Evolutionary conservation across 495 filamentous ascomycete species (phyloP).

Genomic region (Penicillium taxi): DNA sequence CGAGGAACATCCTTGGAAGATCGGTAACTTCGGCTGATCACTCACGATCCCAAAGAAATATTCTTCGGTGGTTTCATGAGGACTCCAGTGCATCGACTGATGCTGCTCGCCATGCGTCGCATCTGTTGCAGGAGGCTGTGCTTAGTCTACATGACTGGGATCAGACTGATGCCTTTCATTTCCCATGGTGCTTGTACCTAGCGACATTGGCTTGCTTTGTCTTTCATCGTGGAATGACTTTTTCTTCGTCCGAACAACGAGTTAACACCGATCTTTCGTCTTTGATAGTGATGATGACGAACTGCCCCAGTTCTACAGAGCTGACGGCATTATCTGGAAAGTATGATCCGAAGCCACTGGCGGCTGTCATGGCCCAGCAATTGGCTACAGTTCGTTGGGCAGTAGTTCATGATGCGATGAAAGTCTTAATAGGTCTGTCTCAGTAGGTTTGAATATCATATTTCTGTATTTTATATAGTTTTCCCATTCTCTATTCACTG

Average conservation of each 20-base stretch:
- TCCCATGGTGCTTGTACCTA: constrained; percentile 50
- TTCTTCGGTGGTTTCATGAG: constrained; percentile 34
- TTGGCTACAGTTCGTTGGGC: constrained; percentile 49
- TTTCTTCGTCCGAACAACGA: constrained; percentile 1
- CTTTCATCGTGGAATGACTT: constrained; percentile 32
- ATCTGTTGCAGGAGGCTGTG: constrained; percentile 39
- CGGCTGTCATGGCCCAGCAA: constrained; percentile 43
- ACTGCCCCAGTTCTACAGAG: constrained; percentile 20
- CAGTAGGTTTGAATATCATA: constrained; percentile 6
- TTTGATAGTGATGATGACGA: constrained; percentile 32
- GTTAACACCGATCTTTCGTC: constrained; percentile 23
- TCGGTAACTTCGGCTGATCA: constrained; percentile 37
- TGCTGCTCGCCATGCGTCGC: constrained; percentile 40
- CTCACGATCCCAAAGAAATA: constrained; percentile 33
- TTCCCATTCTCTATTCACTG: constrained; percentile 6
- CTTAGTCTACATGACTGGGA: constrained; percentile 43
- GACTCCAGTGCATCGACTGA: constrained; percentile 21
- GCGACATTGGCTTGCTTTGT: constrained; percentile 47
- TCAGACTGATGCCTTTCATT: constrained; percentile 45
- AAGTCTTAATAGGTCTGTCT: constrained; percentile 32
- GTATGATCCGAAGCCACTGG: constrained; percentile 27
- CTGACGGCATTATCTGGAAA: constrained; percentile 21
- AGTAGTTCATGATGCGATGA: constrained; percentile 50
- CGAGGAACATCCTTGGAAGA: constrained; percentile 43
- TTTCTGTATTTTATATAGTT: constrained; percentile 1